Evolutionary conservation across 1,139 yeast genomes (phyloP), one percentile per base, ranked within the genome.

Genomic region (Diutina mesorugosa): DNA sequence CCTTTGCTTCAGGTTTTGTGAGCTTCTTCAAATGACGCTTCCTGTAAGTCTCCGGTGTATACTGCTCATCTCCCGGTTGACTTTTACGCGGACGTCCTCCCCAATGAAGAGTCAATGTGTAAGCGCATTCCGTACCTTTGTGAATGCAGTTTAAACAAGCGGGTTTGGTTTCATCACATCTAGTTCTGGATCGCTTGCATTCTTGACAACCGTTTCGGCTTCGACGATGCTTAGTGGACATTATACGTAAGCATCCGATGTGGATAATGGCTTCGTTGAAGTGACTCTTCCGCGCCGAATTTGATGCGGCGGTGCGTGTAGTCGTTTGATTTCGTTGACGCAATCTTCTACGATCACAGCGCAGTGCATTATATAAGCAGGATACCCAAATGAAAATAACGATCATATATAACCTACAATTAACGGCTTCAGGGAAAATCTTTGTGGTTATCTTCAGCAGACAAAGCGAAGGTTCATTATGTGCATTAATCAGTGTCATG

Each of bases 161-260:
- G 0, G 96, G 96, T 60, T 83, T 81, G 32, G 57, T 63, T 62
- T 89, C 95, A 63, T 85, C 87, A 65, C 96, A 89, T 64, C 87
- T 86, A 55, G 85, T 80, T 66, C 87, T 87, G 57, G 82, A 72
- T 58, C 77, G 72, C 63, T 87, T 84, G 66, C 96, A 88, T 54
- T 77, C 72, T 60, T 82, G 87, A 64, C 96, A 89, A 0, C 90
- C 90, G 47, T 67, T 68, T 29, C 79, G 62, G 12, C 70, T 71
- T 57, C 70, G 58, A 28, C 54, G 58, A 51, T 60, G 58, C 30
- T 61, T 60, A 29, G 53, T 32, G 14, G 41, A 12, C 41, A 35
- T 35, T 5, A n/a, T 10, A 12, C 41, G 14, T 35, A 35, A 35
- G 41, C 14, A 12, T 35, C 14, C 41, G 14, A n/a, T n/a, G 14